Evolutionary conservation across 2,329 filamentous ascomycete species (phyloP).

Genomic region (Alternaria triticina): DNA sequence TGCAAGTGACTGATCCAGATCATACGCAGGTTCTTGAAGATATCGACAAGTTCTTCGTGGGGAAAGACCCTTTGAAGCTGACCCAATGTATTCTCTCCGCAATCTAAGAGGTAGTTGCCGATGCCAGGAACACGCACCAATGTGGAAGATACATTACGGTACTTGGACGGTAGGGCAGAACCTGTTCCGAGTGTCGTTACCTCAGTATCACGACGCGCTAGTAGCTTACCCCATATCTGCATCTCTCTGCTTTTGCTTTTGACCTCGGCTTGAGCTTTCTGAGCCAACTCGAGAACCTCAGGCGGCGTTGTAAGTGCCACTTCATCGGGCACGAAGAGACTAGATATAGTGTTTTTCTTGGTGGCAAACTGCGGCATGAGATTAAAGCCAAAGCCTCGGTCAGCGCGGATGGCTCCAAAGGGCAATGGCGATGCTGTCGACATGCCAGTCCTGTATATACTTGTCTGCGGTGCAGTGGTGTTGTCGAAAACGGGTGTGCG

Average conservation of each 20-base stretch:
- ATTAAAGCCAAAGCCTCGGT: slow-evolving; percentile 52
- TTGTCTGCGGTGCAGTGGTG: slow-evolving; percentile 50
- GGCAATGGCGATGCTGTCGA: slow-evolving; percentile 13
- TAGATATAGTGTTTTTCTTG: slow-evolving; percentile 28
- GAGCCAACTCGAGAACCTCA: slow-evolving; percentile 62
- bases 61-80: slow-evolving; percentile 79
- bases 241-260: slow-evolving; percentile 54
- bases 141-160: slow-evolving; percentile 92
- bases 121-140: slow-evolving; percentile 81
- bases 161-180: slow-evolving; percentile 87
- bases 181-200: slow-evolving; percentile 90
- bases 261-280: slow-evolving; percentile 48
- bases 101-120: slow-evolving; percentile 91
- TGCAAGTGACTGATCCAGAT: slow-evolving; percentile 97
- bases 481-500: slow-evolving; percentile 72
- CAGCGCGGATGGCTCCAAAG: slow-evolving; percentile 36
- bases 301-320: slow-evolving; percentile 52
- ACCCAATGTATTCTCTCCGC: slow-evolving; percentile 89
- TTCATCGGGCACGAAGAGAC: slow-evolving; percentile 55
- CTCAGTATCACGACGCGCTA: slow-evolving; percentile 78
- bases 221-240: slow-evolving; percentile 64
- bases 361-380: slow-evolving; percentile 55
- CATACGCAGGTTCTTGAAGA: slow-evolving; percentile 78
- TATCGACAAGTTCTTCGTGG: slow-evolving; percentile 66
- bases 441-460: slow-evolving; percentile 13